Evolutionary conservation across 768 basidiomycete species (phyloP), one percentile per base, ranked within the genome.

Genomic region (Rhodotorula sphaerocarpa): DNA sequence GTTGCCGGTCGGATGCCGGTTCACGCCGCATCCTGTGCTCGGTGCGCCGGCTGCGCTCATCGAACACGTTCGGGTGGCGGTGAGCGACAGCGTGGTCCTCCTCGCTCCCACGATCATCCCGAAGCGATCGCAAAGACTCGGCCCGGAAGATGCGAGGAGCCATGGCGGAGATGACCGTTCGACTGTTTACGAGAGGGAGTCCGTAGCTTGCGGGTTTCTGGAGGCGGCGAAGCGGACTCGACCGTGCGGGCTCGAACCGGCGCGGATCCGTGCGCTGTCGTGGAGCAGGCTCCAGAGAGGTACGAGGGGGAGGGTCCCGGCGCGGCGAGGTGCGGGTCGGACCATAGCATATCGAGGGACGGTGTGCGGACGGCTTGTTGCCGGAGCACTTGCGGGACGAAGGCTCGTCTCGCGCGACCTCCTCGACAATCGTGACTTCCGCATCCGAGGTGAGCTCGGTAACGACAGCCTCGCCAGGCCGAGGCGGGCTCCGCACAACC

Each of bases 371-470:
- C n/a, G n/a, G n/a, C n/a, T n/a, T n/a, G n/a, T n/a, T n/a, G n/a
- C n/a, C n/a, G n/a, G n/a, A n/a, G n/a, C n/a, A 18, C 39, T 9
- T 10, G 39, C 39, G 9, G 39, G 39, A 39, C 10, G 18, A 39
- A 28, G 11, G 25, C 30, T 10, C 23, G 31, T 7, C 28, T 21
- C 12, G 21, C 48, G n/a, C 21, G 28, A 21, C 7, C 16, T 41
- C 28, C 27, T 39, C 39, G 23, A n/a, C 41, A 23, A 15, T 10
- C 31, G n/a, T 20, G 42, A 25, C 1, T 7, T 63, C 63, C 39
- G 23, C 52, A 27, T 59, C 57, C 6, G 63, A 59, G 3, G 34
- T 1, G 27, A 64, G 41, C 46, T 64, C 63, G 18, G 41, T 50
- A 53, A 64, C 51, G 53, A 30, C 12, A 0, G 53, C 57, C 2